Base-by-base conservation (phyloP, 2,329 filamentous ascomycete species). In the Aspergillus fructus region DNA sequence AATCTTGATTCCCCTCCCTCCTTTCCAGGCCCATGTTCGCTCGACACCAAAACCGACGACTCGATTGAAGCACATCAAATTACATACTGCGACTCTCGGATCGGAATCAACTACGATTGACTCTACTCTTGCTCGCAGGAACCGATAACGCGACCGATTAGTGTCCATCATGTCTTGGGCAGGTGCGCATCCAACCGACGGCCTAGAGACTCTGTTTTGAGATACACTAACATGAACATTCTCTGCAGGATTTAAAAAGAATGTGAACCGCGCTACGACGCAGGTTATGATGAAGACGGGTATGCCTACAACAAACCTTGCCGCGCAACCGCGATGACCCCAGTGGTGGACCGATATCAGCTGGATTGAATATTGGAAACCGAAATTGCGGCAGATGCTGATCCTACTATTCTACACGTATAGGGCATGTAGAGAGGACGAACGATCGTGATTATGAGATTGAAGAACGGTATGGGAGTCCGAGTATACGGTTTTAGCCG, bases 221-320 rank as follows among this genome's bases (percentile, higher is more conserved):
- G 11, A n/a, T 12, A 43, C 41, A 34, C 60, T 59, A 19, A 61
- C 54, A 56, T 49, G 19, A 27, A n/a, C 24, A 2, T 24, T 30
- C n/a, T n/a, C 15, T 61, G 37, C 70, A 89, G 89, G 89, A 64
- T 93, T 92, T 81, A 92, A 94, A 81, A 96, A 96, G 78, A 96
- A 96, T 87, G 93, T 97, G 81, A 93, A 94, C 82, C 91, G 94
- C 81, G 93, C 93, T 70, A 97, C 93, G 78, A 99, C 96, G 79
- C 93, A 97, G 87, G 93, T 97, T 62, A 97, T 99, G 91, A 97
- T 99, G 93, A 99, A 99, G 85, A 96, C 93, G 57, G 91, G 88
- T 90, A 76, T 63, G 82, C 69, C 40, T 61, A 55, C 34, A 21
- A 59, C 62, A 58, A 62, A 62, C 11, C 46, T 60, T 61, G 49